Conservation (phyloP, 2,329 filamentous ascomycete genomes). For the Xylaria sp. region DNA sequence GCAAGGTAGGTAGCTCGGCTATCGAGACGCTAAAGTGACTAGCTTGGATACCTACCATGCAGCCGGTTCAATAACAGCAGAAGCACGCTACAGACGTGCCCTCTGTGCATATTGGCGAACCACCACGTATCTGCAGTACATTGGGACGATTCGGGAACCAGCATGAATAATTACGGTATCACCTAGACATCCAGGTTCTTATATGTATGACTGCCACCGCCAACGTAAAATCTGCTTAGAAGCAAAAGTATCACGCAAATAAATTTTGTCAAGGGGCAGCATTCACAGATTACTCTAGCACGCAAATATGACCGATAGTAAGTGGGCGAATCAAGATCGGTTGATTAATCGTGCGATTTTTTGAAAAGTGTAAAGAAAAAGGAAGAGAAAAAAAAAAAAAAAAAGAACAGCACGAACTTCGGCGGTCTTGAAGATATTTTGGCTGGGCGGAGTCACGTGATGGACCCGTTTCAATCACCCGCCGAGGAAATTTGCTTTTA, state of each 20-base stretch:
- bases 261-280: constrained; percentile 40
- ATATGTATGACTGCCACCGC: constrained; percentile 47
- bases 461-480: constrained; percentile 18
- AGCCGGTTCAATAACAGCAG: background rate
- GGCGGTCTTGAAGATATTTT: constrained; percentile 5
- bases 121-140: background rate
- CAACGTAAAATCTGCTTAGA: constrained; percentile 42
- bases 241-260: constrained; percentile 36
- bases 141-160: background rate
- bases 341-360: constrained; percentile 69
- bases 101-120: too few species aligned
- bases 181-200: constrained; percentile 29
- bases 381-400: constrained; percentile 45
- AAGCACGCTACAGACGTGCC: background rate
- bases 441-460: constrained; percentile 27
- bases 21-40: background rate
- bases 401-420: background rate
- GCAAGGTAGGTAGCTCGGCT: too few species aligned
- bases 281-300: constrained; percentile 62
- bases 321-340: constrained; percentile 63
- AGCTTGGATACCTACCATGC: background rate
- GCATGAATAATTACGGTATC: background rate
- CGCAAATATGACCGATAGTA: constrained; percentile 69
- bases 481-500: constrained; percentile 23
- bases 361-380: constrained; percentile 59